These are phyloP conservation scores for Diddensiella santjacobensis DNA, from an alignment of 805 yeast genomes.

Conservation along the genomic window DNA sequence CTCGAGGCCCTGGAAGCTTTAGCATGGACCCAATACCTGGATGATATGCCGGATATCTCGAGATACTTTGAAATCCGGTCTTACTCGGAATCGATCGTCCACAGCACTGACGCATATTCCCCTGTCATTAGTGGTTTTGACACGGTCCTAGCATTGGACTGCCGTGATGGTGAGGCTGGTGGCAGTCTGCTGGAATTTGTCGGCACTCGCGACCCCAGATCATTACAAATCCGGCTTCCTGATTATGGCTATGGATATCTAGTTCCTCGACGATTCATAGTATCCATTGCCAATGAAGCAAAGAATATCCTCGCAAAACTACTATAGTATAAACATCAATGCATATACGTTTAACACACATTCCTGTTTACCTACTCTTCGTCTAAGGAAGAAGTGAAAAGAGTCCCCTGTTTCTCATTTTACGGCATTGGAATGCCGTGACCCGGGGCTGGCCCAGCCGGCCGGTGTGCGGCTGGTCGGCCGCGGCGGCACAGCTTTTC, in stretches of 20 bases:
- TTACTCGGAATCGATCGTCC: conserved; percentile 72
- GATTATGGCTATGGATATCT: conserved; percentile 80
- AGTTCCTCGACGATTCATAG: conserved; percentile 63
- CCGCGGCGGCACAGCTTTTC: too few species aligned
- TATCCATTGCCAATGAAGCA: conserved; percentile 72
- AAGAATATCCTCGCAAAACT: conserved; percentile 39
- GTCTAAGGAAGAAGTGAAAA: too few species aligned
- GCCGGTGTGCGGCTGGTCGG: too few species aligned
- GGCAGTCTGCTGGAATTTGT: conserved; percentile 78
- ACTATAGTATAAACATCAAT: neutral
- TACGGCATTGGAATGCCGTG: too few species aligned
- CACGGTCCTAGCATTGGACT: conserved; percentile 75
- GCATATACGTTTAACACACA: too few species aligned
- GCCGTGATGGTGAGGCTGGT: conserved; percentile 70
- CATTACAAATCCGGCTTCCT: conserved; percentile 74
- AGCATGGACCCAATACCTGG: neutral
- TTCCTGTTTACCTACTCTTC: too few species aligned
- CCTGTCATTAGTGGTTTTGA: conserved; percentile 39
- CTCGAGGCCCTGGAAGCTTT: conserved; percentile 51
- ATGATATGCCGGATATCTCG: conserved; percentile 31
- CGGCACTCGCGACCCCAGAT: conserved; percentile 84
- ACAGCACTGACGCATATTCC: neutral
- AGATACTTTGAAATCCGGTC: conserved; percentile 84
- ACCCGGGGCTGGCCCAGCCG: too few species aligned
- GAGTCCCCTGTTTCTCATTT: too few species aligned